Conservation (phyloP, 2,329 filamentous ascomycete species). For the Periconia sp. region DNA sequence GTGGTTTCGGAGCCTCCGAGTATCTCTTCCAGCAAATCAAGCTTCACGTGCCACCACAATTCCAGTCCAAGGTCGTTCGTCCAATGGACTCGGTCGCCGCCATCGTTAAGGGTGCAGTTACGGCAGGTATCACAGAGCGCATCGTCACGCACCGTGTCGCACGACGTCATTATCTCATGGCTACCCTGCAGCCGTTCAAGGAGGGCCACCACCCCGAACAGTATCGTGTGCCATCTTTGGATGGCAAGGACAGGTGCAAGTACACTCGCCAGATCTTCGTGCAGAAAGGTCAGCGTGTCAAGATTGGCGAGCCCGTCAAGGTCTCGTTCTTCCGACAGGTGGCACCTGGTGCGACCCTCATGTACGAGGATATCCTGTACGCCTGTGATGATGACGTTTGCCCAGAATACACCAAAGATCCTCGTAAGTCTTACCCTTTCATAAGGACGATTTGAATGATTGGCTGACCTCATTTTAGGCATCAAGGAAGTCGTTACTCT, state of each 20-base stretch:
- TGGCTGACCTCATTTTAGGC: conserved; percentile 58
- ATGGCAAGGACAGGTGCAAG: conserved; percentile 98
- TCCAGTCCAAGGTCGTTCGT: conserved; percentile 96
- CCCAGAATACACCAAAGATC: conserved; percentile 98
- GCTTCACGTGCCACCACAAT: conserved; percentile 95
- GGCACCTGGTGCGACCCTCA: conserved; percentile 92
- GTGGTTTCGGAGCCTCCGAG: conserved; percentile 97
- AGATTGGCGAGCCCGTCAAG: conserved; percentile 98
- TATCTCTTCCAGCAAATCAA: conserved; percentile 99
- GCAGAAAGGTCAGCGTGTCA: conserved; percentile 97
- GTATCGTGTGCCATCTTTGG: conserved; percentile 93
- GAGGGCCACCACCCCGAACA: conserved; percentile 98
- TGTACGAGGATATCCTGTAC: conserved; percentile 99
- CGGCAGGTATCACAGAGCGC: conserved; percentile 94
- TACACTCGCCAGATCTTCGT: conserved; percentile 98
- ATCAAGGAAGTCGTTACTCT: conserved; percentile 99
- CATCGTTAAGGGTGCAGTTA: conserved; percentile 98
- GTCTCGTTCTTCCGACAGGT: conserved; percentile 99
- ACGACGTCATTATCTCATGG: conserved; percentile 98
- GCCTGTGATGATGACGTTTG: conserved; percentile 98
- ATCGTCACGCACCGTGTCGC: conserved; percentile 97
- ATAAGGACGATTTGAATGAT: background rate
- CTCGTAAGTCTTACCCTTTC: conserved; percentile 71
- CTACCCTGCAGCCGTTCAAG: conserved; percentile 97
- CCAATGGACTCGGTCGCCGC: conserved; percentile 99